A percentile compares a stretch with the other conserved stretches of the same genome.
Conservation (phyloP, 2,329 filamentous ascomycete genomes). For the Domatiomyces catenatus region DNA sequence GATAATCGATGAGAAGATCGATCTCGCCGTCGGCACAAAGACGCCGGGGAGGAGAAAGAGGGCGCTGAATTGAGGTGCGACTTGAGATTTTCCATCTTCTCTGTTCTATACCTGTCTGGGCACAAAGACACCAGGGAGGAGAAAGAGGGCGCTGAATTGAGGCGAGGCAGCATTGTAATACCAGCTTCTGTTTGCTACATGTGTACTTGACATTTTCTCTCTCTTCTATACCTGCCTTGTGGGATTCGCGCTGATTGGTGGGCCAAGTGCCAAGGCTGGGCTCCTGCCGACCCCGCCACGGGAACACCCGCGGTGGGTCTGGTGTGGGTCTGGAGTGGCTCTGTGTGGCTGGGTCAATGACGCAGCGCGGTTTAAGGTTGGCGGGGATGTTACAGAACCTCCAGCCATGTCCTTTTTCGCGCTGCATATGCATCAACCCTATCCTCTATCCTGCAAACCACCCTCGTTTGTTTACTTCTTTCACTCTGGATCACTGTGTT, state of each 20-base stretch:
- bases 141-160: background rate
- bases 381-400: background rate
- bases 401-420: background rate
- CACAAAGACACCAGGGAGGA: background rate
- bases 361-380: too few relatives aligned
- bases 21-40: constrained; percentile 32
- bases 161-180: too few relatives aligned
- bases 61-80: background rate
- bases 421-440: background rate
- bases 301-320: background rate
- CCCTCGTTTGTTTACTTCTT: too few relatives aligned
- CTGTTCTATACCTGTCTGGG: constrained; percentile 53
- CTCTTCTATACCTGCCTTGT: too few relatives aligned
- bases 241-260: too few relatives aligned
- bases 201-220: constrained; percentile 21
- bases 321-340: background rate
- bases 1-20: constrained; percentile 78
- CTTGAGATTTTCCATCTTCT: too few relatives aligned
- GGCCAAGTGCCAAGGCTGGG: background rate
- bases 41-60: background rate
- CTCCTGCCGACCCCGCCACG: too few relatives aligned
- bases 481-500: too few relatives aligned
- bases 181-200: background rate
- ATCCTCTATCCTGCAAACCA: too few relatives aligned
- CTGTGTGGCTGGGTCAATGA: background rate